phyloP scores from a whole-genome alignment of 192 early-diverging fungal genomes.

The Coemansia brasiliensis region DNA sequence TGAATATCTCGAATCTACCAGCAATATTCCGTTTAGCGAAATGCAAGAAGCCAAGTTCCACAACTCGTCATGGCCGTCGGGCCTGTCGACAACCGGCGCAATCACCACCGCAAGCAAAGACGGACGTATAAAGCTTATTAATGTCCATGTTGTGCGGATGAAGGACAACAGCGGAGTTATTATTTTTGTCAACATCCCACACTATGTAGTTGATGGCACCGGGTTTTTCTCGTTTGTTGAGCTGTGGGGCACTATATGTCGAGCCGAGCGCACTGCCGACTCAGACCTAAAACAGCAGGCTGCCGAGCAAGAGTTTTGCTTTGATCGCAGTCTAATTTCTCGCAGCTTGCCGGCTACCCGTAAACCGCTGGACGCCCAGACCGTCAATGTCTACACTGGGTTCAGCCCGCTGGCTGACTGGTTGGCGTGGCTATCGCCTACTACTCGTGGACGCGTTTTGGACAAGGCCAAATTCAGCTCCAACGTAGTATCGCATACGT shows the following conservation, averaged over 20 bases:
- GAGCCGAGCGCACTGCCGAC: constrained; percentile 6
- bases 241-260: constrained; percentile 39
- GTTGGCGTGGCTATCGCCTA: constrained; percentile 51
- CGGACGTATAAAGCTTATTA: constrained; percentile 27
- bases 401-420: constrained; percentile 39
- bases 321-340: constrained; percentile 37
- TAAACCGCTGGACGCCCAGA: constrained; percentile 22
- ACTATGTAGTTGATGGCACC: constrained; percentile 45
- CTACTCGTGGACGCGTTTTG: constrained; percentile 29
- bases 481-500: constrained; percentile 28
- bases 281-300: not conserved
- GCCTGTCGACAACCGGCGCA: constrained; percentile 21
- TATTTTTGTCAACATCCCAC: constrained; percentile 43
- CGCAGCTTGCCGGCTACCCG: constrained; percentile 25
- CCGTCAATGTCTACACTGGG: constrained; percentile 19
- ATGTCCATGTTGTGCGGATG: constrained; percentile 36
- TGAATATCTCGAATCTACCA: constrained; percentile 37
- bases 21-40: constrained; percentile 10
- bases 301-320: constrained; percentile 15
- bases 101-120: constrained; percentile 27
- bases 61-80: constrained; percentile 42
- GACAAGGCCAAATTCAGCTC: constrained; percentile 27
- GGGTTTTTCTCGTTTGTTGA: constrained; percentile 45
- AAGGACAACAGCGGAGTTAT: constrained; percentile 35
- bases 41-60: constrained; percentile 31